Conservation (phyloP, 2,329 filamentous ascomycete genomes). For the Ceratocystis variospora region DNA sequence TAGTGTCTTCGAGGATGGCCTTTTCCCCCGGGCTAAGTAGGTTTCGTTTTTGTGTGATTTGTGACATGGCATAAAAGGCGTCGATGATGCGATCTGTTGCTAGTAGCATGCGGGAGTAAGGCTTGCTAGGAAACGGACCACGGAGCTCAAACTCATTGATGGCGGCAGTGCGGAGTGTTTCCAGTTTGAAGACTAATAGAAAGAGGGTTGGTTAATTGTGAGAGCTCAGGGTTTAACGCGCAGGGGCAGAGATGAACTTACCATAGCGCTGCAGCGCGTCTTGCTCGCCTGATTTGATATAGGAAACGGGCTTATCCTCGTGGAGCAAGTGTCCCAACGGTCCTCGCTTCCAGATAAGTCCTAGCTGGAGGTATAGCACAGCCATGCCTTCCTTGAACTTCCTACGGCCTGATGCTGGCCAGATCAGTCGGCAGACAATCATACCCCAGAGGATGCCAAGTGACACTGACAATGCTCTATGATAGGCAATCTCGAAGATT, state of each 20-base stretch:
- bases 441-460: conserved; percentile 85
- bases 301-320: conserved; percentile 45
- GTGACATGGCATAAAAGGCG: conserved; percentile 90
- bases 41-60: conserved; percentile 71
- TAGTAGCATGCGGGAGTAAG: conserved; percentile 60
- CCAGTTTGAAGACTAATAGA: conserved; percentile 47
- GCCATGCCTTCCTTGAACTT: conserved; percentile 84
- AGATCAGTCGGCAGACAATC: conserved; percentile 75
- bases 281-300: conserved; percentile 82
- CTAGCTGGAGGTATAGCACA: conserved; percentile 87
- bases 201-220: not conserved
- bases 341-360: conserved; percentile 89
- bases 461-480: conserved; percentile 76
- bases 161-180: conserved; percentile 58
- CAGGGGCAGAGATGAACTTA: conserved; percentile 21
- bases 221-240: not conserved
- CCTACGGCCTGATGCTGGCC: conserved; percentile 79
- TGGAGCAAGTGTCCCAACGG: conserved; percentile 62
- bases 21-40: conserved; percentile 67
- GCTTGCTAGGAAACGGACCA: conserved; percentile 67
- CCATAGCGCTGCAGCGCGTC: conserved; percentile 69
- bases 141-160: conserved; percentile 78
- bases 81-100: conserved; percentile 77
- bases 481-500: conserved; percentile 75
- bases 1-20: conserved; percentile 65